Evolutionary conservation across 2,329 filamentous ascomycete species (phyloP), one percentile per base, ranked within the genome.

Genomic region (Podosphaera aphanis): DNA sequence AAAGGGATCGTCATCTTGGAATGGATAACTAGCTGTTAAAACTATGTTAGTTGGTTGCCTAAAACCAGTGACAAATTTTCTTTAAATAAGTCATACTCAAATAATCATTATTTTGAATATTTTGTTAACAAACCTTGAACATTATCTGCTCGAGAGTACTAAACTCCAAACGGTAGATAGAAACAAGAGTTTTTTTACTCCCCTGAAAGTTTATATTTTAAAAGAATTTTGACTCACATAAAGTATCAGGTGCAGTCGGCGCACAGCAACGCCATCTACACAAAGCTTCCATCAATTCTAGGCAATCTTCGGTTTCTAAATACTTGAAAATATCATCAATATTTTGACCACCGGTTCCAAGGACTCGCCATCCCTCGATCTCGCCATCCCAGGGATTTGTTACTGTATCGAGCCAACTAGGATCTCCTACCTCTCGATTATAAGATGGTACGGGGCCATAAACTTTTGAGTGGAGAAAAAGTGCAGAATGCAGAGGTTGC

Each of bases 371-470:
- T 1, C 90, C 92, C 46, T 93, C 85, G 0, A 98, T 63, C 59
- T 93, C 83, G 19, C 77, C 84, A 55, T 92, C 81, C 77, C 82
- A 93, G 0, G 90, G 90, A 56, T 98, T 98, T 3, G 90, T 95
- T 41, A 86, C 82, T 5, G 73, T 70, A 60, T 95, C 83, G 45
- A 98, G 76, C 79, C 85, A 93, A 18, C 79, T 76, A 0, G 72
- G 64, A 43, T 73, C 66, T 11, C 57, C 57, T 2, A 59, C 58
- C 56, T 61, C 58, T 5, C 61, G 59, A 19, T 46, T 49, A 33
- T 41, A 49, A 23, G 58, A 56, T 49, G 59, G 54, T 3, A 61
- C 58, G 10, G 68, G 63, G 29, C 70, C 70, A 58, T 83, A 98
- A 6, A 71, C 65, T 50, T 85, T 71, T 16, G 83, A 68, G 7